Conservation (phyloP, 495 filamentous ascomycete genomes). For the Aspergillus haitiensis region DNA sequence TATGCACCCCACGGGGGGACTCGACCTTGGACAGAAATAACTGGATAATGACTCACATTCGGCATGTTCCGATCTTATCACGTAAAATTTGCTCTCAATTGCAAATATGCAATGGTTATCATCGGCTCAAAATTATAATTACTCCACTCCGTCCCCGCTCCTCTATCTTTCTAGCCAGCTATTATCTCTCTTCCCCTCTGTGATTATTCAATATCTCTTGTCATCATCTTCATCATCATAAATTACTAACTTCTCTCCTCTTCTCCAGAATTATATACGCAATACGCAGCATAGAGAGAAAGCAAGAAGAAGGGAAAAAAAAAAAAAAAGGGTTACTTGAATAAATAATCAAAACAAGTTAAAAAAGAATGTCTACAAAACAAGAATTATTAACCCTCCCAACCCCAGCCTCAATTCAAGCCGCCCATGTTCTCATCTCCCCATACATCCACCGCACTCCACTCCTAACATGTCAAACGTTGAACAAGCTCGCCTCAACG, state of each 20-base stretch:
- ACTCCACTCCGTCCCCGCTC: neutral
- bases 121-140: neutral
- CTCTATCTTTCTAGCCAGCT: neutral
- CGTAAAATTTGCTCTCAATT: neutral
- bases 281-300: neutral
- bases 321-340: neutral
- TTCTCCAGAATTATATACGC: neutral
- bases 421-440: conserved; percentile 71
- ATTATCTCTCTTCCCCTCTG: too few species aligned
- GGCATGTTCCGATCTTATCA: neutral
- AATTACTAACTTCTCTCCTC: neutral
- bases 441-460: conserved; percentile 80
- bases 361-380: neutral
- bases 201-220: too few species aligned
- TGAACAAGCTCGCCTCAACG: conserved; percentile 72
- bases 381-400: conserved; percentile 35
- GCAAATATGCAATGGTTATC: too few species aligned
- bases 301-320: neutral
- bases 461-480: conserved; percentile 71
- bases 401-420: conserved; percentile 64
- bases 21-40: too few species aligned
- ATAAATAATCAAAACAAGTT: neutral
- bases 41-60: neutral
- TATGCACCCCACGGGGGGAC: neutral
- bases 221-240: neutral